Percentiles rank a stretch among this genome's conserved stretches.
Evolutionary conservation across 2,329 filamentous ascomycete species (phyloP).

Genomic region (Claviceps digitariae): DNA sequence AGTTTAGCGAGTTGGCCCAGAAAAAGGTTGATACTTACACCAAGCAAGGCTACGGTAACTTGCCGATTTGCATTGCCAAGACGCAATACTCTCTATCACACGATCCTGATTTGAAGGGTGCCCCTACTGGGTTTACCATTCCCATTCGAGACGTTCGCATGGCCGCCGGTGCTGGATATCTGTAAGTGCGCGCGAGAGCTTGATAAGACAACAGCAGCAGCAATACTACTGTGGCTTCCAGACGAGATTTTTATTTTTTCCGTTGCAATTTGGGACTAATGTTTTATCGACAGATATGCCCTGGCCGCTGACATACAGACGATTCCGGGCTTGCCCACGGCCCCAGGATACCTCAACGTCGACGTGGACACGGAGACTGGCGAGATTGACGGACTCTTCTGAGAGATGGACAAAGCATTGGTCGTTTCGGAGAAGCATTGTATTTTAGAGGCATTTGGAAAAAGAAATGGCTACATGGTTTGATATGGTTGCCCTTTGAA

Average conservation of each 20-base stretch:
- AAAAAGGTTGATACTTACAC: constrained; percentile 95
- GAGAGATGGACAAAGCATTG: constrained; percentile 16
- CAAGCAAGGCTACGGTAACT: constrained; percentile 76
- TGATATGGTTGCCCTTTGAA: neutral
- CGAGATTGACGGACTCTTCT: constrained; percentile 83
- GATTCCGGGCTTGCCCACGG: constrained; percentile 88
- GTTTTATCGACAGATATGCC: constrained; percentile 49
- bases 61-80: constrained; percentile 96
- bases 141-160: constrained; percentile 89
- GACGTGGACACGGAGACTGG: constrained; percentile 74
- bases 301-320: constrained; percentile 96
- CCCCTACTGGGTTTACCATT: constrained; percentile 84
- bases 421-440: neutral
- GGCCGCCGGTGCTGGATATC: constrained; percentile 85
- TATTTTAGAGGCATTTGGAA: neutral
- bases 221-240: neutral
- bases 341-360: constrained; percentile 89
- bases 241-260: neutral
- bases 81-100: constrained; percentile 95
- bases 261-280: constrained; percentile 18
- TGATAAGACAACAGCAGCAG: neutral
- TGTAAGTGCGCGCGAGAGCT: constrained; percentile 41
- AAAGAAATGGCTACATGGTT: neutral
- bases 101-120: constrained; percentile 86
- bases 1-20: constrained; percentile 88